Conservation (phyloP, 1,284 basidiomycete genomes). For the Moniliophthora roreri region DNA sequence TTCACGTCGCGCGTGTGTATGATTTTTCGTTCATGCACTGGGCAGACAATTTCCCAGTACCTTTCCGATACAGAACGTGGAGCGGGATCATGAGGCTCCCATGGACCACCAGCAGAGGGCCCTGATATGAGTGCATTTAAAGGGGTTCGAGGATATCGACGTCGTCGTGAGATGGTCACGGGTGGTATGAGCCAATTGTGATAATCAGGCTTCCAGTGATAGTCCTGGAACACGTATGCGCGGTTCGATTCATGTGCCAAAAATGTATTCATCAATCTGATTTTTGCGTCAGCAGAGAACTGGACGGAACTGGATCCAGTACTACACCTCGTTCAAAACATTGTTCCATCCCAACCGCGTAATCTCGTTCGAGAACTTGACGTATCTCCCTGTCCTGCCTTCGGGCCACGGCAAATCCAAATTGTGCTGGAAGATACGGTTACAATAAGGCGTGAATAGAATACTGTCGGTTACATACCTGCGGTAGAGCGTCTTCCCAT, state of each 20-base stretch:
- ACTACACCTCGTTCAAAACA: slow-evolving; percentile 42
- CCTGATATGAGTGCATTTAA: slow-evolving; percentile 37
- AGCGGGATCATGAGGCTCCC: slow-evolving; percentile 32
- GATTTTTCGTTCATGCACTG: slow-evolving; percentile 24
- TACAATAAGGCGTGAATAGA: no score
- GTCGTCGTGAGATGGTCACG: background rate
- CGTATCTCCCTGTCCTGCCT: slow-evolving; percentile 41
- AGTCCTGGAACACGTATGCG: slow-evolving; percentile 45
- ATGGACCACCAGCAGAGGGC: slow-evolving; percentile 34
- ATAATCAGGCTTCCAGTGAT: slow-evolving; percentile 37
- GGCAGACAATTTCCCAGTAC: slow-evolving; percentile 37
- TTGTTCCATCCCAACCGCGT: slow-evolving; percentile 45
- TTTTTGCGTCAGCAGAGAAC: background rate
- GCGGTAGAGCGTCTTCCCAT: slow-evolving; percentile 38
- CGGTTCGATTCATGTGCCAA: slow-evolving; percentile 46
- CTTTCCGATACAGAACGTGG: slow-evolving; percentile 34
- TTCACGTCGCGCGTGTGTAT: slow-evolving; percentile 32
- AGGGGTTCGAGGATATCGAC: slow-evolving; percentile 28
- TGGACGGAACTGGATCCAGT: slow-evolving; percentile 1
- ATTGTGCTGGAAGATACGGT: slow-evolving; percentile 47
- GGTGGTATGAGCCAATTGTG: slow-evolving; percentile 28
- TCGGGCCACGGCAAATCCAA: slow-evolving; percentile 41
- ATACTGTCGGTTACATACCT: no score
- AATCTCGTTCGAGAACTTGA: slow-evolving; percentile 41
- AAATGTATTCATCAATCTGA: slow-evolving; percentile 41